Evolutionary conservation across 495 filamentous ascomycete species (phyloP).

Genomic region (Darksidea phi): DNA sequence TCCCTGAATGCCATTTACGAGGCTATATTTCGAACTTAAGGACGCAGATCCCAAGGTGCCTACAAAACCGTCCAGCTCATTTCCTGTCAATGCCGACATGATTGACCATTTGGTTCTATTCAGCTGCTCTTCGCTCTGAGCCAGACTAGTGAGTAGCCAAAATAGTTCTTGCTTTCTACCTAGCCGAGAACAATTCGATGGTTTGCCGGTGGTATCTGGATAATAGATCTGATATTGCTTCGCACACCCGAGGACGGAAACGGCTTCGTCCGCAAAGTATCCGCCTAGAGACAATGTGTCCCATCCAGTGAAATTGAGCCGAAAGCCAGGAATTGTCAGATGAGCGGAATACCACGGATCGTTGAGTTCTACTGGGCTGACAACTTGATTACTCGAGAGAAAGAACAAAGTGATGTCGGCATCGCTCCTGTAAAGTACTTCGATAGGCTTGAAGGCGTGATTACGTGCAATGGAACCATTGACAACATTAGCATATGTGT

Average conservation of each 20-base stretch:
- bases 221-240: neutral
- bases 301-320: neutral
- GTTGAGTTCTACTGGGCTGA: neutral
- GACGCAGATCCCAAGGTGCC: neutral
- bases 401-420: neutral
- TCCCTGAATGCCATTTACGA: neutral
- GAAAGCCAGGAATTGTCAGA: neutral
- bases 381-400: neutral
- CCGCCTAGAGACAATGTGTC: neutral
- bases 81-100: neutral
- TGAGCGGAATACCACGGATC: constrained; percentile 1
- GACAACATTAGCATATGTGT: neutral
- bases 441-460: neutral
- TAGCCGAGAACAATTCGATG: neutral
- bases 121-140: neutral
- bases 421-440: neutral
- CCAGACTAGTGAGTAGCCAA: neutral
- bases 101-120: neutral
- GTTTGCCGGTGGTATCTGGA: neutral
- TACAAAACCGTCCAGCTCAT: neutral
- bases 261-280: neutral
- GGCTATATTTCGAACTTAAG: neutral
- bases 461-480: neutral
- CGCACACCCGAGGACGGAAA: neutral
- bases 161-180: neutral